Percentiles rank a stretch among this genome's conserved stretches.
These are phyloP conservation scores for Penicillium sp. DNA, from an alignment of 2,329 filamentous ascomycete species.

Conservation along the genomic window DNA sequence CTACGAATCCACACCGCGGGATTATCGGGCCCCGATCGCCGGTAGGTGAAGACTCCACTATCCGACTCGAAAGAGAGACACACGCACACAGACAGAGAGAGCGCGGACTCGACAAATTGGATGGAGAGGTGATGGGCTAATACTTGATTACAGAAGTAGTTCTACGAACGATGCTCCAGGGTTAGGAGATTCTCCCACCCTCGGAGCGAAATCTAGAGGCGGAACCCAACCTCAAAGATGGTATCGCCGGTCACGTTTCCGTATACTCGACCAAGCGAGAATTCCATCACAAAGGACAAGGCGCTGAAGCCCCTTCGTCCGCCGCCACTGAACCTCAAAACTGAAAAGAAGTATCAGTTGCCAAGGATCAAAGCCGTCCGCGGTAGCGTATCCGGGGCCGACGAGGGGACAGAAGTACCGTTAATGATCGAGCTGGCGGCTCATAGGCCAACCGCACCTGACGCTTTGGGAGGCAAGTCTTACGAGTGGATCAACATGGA, in stretches of 20 bases:
- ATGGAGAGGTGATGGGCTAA: not conserved
- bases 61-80: not conserved
- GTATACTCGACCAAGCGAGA: slow-evolving; percentile 1
- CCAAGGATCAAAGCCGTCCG: slow-evolving; percentile 1
- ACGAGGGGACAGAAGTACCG: not conserved
- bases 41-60: not conserved
- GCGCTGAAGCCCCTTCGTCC: slow-evolving; percentile 3
- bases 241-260: slow-evolving; percentile 3
- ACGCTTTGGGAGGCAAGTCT: not conserved
- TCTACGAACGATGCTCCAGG: not conserved
- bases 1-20: not conserved
- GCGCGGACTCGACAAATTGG: not conserved
- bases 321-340: slow-evolving; percentile 7
- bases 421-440: not conserved
- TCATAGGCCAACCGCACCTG: not conserved
- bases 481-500: slow-evolving; percentile 2
- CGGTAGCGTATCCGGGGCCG: not conserved
- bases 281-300: slow-evolving; percentile 1
- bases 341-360: not conserved
- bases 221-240: slow-evolving; percentile 3
- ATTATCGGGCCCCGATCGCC: not conserved
- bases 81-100: not conserved
- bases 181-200: not conserved
- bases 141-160: not conserved
- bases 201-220: not conserved